Evolutionary conservation across 2,329 filamentous ascomycete species (phyloP).

Genomic region (Ascochyta rabiei): DNA sequence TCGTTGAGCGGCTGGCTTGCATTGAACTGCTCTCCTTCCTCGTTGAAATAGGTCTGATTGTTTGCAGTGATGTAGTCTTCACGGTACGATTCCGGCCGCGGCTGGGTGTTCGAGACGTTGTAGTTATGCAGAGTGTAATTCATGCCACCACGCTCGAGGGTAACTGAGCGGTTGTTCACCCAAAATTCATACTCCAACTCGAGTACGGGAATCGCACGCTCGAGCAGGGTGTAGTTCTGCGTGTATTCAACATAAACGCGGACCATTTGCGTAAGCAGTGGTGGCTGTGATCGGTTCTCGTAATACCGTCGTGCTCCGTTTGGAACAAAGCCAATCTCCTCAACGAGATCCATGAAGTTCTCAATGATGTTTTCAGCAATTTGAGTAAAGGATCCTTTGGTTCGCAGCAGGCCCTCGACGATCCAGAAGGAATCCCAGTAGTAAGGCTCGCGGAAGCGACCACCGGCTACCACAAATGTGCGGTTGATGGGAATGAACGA

Average conservation of each 20-base stretch:
- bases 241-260: constrained; percentile 68
- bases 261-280: constrained; percentile 70
- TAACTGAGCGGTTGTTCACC: constrained; percentile 64
- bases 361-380: constrained; percentile 72
- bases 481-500: constrained; percentile 71
- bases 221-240: constrained; percentile 65
- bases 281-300: constrained; percentile 71
- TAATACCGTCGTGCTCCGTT: constrained; percentile 73
- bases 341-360: constrained; percentile 71
- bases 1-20: constrained; percentile 58
- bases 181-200: constrained; percentile 70
- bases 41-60: constrained; percentile 67
- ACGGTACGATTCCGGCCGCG: constrained; percentile 69
- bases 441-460: constrained; percentile 73
- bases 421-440: constrained; percentile 78
- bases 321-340: constrained; percentile 69
- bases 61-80: constrained; percentile 71
- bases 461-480: constrained; percentile 72
- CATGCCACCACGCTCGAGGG: constrained; percentile 54
- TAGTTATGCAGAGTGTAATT: constrained; percentile 66
- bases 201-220: constrained; percentile 66
- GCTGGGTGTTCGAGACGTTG: constrained; percentile 67
- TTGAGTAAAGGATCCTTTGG: constrained; percentile 66
- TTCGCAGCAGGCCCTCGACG: constrained; percentile 68
- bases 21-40: constrained; percentile 64